Evolutionary conservation across 441 rosid species (phyloP), one percentile per base, ranked within the genome.

Genomic region (Populus hybrid): DNA sequence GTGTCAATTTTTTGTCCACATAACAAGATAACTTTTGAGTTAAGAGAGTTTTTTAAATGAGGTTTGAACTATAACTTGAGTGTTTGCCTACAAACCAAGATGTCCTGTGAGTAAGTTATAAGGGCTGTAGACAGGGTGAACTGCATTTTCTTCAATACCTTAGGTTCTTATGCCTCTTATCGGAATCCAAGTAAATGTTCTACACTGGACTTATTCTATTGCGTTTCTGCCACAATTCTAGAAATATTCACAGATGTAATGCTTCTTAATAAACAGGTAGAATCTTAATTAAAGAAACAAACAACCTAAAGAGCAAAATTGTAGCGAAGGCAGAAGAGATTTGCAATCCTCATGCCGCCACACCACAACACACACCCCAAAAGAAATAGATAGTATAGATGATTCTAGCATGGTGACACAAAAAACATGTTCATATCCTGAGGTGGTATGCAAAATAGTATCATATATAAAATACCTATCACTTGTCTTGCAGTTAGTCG

Each of bases 401-500:
- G 30, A 28, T 50, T 50, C 59, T 16, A 14, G 61, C n/a, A 16
- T 53, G 61, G 8, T 16, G n/a, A 53, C 16, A 53, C 61, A 53
- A 53, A 35, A 53, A 14, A 53, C 21, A 53, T 53, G 61, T 1
- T 16, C 61, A 53, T 53, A 53, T 18, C 61, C n/a, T 53, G 61
- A 53, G 61, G 61, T 53, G n/a, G n/a, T 53, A 16, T 53, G 61
- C 61, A 16, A 14, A 28, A 6, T 53, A 53, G 61, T 53, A 53
- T 16, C 19, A n/a, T 70, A 81, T 67, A 32, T 35, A 46, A 85
- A 73, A 24, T 94, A 94, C 98, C 99, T 81, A 95, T 87, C 79
- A 95, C 99, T 94, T 94, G 97, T 83, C 88, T 89, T 66, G 98
- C 99, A 77, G 97, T 94, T 53, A 94, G 85, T 64, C 99, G 93